Base-by-base conservation (phyloP, 192 early-diverging fungal species). In the Piromyces sp. region DNA sequence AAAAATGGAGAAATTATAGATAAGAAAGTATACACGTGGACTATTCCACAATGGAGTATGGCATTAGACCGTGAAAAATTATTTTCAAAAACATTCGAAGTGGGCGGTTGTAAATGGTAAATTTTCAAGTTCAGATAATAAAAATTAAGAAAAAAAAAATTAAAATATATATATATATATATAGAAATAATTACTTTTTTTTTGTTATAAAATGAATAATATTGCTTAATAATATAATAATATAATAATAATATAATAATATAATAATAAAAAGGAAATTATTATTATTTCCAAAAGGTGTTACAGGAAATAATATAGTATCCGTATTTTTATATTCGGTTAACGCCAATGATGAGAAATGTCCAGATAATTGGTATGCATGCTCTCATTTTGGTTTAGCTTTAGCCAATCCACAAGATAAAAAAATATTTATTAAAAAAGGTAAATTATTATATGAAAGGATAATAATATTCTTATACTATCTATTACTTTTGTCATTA, bases 321-420 rank as follows among this genome's bases (percentile, higher is more conserved):
- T 95, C 96, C 11, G 87, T 96, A 79, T 99, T 96, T 85, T 84
- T 99, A n/a, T 95, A 99, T 82, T 93, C 90, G 83, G 88, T 94
- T 30, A 93, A 96, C 80, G 92, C 91, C 17, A 51, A 51, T 51
- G 42, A 51, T 51, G 42, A 89, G 87, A 36, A 85, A 82, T 58
- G 83, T 87, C 22, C 79, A 87, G 7, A 82, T 17, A 87, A 92
- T 79, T 97, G 96, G 96, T 94, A 95, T 85, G 84, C 88, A 12
- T 98, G 96, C 83, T 93, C 92, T 17, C 89, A 91, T 79, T 98
- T 98, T 87, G 90, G 87, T 13, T 88, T 96, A 78, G 87, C 89
- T 12, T 90, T 96, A 82, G 91, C 92, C 33, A 95, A 95, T 86
- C 88, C 91, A 0, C 82, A 91, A n/a, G 91, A 96, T 82, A 89